Evolutionary conservation across 345 rosid species (phyloP).

Genomic region (Alliaria petiolata): DNA sequence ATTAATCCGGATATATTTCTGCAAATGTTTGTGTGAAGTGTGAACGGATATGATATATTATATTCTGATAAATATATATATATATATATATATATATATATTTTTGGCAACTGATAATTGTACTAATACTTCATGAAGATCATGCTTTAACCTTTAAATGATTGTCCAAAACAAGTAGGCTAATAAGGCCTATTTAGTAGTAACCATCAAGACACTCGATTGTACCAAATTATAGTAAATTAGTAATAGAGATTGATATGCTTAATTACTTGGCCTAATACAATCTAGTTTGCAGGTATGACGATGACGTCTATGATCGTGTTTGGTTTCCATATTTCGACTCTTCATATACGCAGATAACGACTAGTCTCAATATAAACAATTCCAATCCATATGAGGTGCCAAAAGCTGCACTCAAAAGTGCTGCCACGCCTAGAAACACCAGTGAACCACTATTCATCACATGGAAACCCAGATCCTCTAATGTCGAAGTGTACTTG

Average conservation of each 20-base stretch:
- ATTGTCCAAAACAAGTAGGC: too few species aligned
- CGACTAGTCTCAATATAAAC: slow-evolving; percentile 21
- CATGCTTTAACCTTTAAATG: too few species aligned
- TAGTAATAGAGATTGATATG: neutral
- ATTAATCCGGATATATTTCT: too few species aligned
- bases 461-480: neutral
- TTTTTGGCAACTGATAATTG: too few species aligned
- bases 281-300: neutral
- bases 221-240: too few species aligned
- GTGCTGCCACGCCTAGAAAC: slow-evolving; percentile 28
- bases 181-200: neutral
- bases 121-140: too few species aligned
- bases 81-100: too few species aligned
- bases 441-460: slow-evolving; percentile 1
- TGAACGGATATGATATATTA: too few species aligned
- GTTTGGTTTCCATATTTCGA: slow-evolving; percentile 17
- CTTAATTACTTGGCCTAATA: neutral
- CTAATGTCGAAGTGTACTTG: slow-evolving; percentile 13
- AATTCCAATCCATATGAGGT: neutral
- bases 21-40: too few species aligned
- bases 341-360: neutral
- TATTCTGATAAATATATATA: too few species aligned
- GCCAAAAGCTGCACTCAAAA: slow-evolving; percentile 3
- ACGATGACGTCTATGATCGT: slow-evolving; percentile 29
- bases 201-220: neutral